Conservation (phyloP, 2,329 filamentous ascomycete species). For the Neoscytalidium dimidiatum region DNA sequence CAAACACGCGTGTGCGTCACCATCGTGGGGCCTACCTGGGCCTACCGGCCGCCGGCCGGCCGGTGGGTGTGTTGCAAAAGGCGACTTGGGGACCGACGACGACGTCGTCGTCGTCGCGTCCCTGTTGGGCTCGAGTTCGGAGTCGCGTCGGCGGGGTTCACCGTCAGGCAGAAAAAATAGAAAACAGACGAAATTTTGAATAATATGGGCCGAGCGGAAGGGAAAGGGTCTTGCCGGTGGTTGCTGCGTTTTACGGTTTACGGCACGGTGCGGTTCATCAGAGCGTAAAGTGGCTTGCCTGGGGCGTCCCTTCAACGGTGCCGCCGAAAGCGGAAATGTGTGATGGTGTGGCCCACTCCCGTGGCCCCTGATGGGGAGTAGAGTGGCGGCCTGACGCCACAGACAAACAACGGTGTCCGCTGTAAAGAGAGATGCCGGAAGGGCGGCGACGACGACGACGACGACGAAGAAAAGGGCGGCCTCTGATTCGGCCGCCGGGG, state of each 20-base stretch:
- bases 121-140: not conserved
- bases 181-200: not conserved
- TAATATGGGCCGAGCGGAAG: not conserved
- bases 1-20: too few relatives aligned
- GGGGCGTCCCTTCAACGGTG: not conserved
- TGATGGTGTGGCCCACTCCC: not conserved
- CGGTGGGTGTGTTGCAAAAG: not conserved
- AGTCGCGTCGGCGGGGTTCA: not conserved
- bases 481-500: not conserved
- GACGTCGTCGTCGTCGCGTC: too few relatives aligned
- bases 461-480: not conserved
- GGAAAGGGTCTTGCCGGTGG: not conserved
- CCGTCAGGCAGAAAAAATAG: not conserved
- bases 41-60: not conserved
- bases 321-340: conserved; percentile 4
- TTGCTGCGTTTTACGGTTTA: too few relatives aligned
- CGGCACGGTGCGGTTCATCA: not conserved
- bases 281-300: not conserved
- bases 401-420: not conserved
- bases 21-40: not conserved
- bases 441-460: not conserved
- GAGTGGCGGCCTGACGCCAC: conserved; percentile 11
- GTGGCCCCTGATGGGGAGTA: not conserved
- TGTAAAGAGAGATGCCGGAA: not conserved
- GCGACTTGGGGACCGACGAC: too few relatives aligned